Conservation (phyloP, 2,329 filamentous ascomycete species). For the Blastomyces emzantsi region DNA sequence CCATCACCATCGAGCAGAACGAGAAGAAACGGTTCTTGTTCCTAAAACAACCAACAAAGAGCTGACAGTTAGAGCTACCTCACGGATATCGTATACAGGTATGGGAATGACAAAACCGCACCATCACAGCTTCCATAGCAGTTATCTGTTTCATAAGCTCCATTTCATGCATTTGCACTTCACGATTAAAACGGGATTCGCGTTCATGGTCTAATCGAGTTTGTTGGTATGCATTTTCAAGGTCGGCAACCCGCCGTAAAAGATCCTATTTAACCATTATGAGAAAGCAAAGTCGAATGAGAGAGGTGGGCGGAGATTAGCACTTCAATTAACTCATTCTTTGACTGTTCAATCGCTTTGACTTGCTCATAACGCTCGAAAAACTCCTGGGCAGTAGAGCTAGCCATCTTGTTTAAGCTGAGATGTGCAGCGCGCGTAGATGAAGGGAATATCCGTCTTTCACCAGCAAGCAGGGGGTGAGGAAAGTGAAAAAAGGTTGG, state of each 20-base stretch:
- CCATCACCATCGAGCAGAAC: slow-evolving; percentile 49
- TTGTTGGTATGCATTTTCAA: slow-evolving; percentile 38
- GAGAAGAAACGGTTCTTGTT: slow-evolving; percentile 46
- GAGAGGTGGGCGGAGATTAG: not conserved
- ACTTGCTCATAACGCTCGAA: slow-evolving; percentile 39
- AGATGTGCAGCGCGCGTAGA: not conserved
- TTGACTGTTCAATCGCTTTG: slow-evolving; percentile 37
- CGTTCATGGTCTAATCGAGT: slow-evolving; percentile 40
- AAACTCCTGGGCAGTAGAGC: slow-evolving; percentile 28
- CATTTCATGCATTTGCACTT: slow-evolving; percentile 40
- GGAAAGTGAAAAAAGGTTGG: not conserved
- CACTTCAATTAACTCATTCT: slow-evolving; percentile 43
- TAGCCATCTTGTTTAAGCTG: slow-evolving; percentile 15
- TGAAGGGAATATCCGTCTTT: not conserved
- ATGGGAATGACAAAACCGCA: slow-evolving; percentile 19
- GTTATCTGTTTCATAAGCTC: slow-evolving; percentile 41
- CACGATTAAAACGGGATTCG: slow-evolving; percentile 40
- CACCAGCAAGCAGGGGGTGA: not conserved
- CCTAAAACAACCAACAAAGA: slow-evolving; percentile 26
- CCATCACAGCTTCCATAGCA: slow-evolving; percentile 39
- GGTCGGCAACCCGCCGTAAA: slow-evolving; percentile 35
- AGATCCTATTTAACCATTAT: slow-evolving; percentile 32
- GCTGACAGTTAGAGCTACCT: not conserved
- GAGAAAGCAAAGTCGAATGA: not conserved
- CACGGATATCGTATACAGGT: not conserved